Evolutionary conservation across 2,329 filamentous ascomycete species (phyloP), one percentile per base, ranked within the genome.

Genomic region (Fusarium robinianum): DNA sequence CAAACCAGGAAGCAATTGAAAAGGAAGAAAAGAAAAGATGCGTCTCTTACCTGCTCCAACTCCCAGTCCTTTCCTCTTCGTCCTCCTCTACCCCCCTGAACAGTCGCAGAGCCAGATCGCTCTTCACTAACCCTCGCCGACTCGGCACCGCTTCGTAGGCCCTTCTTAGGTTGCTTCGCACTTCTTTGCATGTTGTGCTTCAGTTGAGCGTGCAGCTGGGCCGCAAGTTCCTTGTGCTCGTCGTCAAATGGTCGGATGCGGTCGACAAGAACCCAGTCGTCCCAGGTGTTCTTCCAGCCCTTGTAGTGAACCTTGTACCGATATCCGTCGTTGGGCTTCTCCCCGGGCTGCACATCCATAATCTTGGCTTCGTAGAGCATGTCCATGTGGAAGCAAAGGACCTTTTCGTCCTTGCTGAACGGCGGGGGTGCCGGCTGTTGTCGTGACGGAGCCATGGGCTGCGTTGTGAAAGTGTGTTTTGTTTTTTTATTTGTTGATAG

Each of bases 211-310:
- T 84, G 79, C 19, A 91, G 76, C 67, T 87, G 85, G 41, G 77
- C 76, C 15, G 92, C 90, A 24, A 99, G 80, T 65, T 95, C 90
- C 64, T 89, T 88, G 72, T 97, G 96, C 72, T 97, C 94, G 43
- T 95, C 90, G 37, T 85, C 96, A 67, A 92, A 87, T 72, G 96
- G 96, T 64, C 91, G 86, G 49, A 99, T 85, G 57, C 94, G 88
- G 67, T 97, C 92, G 69, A 90, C 85, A 15, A 88, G 83, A 30
- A 97, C 94, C 92, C 92, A 97, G 73, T 99, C 94, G 73, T 99
- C 94, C 94, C 94, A 99, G 79, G 90, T 96, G 69, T 92, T 91
- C 77, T 99, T 99, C 94, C 94, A 99, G 63, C 94, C 94, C 72
- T 97, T 97, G 76, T 99, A 99, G 72, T 99, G 94, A 41, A 99